Evolutionary conservation across 805 yeast species (phyloP), one percentile per base, ranked within the genome.

Genomic region (Kockiozyma suomiensis): DNA sequence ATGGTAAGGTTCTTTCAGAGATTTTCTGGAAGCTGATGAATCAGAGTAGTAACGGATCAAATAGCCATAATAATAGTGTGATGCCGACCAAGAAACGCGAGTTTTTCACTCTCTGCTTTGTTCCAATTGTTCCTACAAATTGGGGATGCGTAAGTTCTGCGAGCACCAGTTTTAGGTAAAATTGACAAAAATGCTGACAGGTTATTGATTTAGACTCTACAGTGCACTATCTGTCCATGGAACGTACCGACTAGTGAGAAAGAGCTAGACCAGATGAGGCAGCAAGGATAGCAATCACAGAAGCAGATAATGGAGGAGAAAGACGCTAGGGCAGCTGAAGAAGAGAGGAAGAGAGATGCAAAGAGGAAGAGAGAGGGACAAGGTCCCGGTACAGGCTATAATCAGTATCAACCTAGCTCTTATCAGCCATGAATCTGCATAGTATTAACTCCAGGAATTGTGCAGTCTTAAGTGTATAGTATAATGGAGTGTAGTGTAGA

Each of bases 71-170:
- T 33, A 49, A 5, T 4, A 35, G 50, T 26, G 65, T 62, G 32
- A 28, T 59, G 21, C 58, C 61, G 17, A 28, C 50, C 12, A 70
- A 70, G 56, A 64, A 66, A 46, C 66, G 73, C 12, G 70, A 69
- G 54, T 71, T 71, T 59, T 69, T 71, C 60, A 71, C 74, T 2
- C 50, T 71, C 35, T 71, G 74, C 49, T 71, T 68, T 41, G 65
- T 71, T 1, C 74, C 74, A 4, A 32, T 71, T 17, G 65, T 71
- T 15, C 74, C 74, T 6, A 66, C 70, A n/a, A 54, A 56, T 40
- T 70, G 68, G 68, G 70, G 70, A 7, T 52, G 46, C 23, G 62
- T 58, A 23, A 17, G 61, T n/a, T 7, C 33, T 7, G 10, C n/a
- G n/a, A 30, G 6, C 6, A 46, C 33, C 26, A 3, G n/a, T 23